Conservation (phyloP, 1,284 basidiomycete species). For the Moesziomyces antarcticus region DNA sequence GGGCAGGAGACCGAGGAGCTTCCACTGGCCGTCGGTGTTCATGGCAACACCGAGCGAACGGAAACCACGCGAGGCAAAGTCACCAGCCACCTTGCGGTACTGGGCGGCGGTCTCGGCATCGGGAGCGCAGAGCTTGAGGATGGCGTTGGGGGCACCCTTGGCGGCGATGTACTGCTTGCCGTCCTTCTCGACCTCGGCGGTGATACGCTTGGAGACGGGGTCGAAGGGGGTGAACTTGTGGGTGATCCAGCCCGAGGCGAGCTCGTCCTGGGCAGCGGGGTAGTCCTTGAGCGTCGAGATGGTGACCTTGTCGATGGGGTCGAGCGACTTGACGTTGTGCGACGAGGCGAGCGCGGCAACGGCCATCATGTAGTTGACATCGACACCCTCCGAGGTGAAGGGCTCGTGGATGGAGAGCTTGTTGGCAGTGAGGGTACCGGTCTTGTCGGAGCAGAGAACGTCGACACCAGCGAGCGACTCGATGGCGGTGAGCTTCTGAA, state of each 20-base stretch:
- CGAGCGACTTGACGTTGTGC: constrained; percentile 73
- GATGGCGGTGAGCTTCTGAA: constrained; percentile 75
- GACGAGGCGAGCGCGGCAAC: constrained; percentile 73
- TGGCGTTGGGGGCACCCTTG: constrained; percentile 74
- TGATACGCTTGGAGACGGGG: constrained; percentile 74
- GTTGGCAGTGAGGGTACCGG: constrained; percentile 74
- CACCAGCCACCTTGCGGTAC: constrained; percentile 70
- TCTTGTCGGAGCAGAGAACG: constrained; percentile 74
- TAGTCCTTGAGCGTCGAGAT: constrained; percentile 72
- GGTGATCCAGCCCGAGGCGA: constrained; percentile 72
- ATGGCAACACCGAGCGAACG: constrained; percentile 73
- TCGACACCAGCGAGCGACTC: constrained; percentile 74
- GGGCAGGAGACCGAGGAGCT: constrained; percentile 71
- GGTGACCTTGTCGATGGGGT: constrained; percentile 74
- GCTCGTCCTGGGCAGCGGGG: constrained; percentile 72
- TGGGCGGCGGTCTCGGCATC: constrained; percentile 68
- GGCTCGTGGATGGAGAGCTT: constrained; percentile 74
- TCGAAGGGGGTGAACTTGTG: constrained; percentile 73
- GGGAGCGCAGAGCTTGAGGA: constrained; percentile 71
- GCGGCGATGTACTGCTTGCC: constrained; percentile 72
- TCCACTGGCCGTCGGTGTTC: constrained; percentile 72
- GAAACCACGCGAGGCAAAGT: constrained; percentile 73
- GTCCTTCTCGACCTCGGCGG: constrained; percentile 72
- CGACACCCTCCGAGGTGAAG: constrained; percentile 70
- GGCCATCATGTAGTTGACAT: constrained; percentile 71